These are phyloP conservation scores for Zasmidium angulare DNA, from an alignment of 2,329 filamentous ascomycete genomes.

Conservation along the genomic window DNA sequence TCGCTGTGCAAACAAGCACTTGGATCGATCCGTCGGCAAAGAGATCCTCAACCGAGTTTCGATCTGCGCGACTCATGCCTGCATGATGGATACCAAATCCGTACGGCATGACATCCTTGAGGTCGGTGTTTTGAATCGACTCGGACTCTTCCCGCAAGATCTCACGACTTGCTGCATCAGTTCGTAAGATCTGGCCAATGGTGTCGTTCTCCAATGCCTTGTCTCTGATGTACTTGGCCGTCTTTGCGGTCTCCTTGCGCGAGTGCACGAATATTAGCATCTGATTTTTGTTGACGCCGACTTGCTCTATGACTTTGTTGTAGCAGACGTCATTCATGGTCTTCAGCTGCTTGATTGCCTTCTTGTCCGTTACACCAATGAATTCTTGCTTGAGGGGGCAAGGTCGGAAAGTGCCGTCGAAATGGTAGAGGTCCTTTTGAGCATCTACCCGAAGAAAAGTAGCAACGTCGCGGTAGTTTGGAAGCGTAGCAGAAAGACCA, in stretches of 20 bases:
- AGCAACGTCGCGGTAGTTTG: conserved; percentile 94
- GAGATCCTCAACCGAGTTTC: conserved; percentile 90
- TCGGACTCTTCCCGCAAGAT: conserved; percentile 83
- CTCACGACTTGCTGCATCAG: conserved; percentile 87
- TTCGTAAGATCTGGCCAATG: conserved; percentile 90
- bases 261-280: conserved; percentile 99
- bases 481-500: conserved; percentile 89
- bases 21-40: conserved; percentile 90
- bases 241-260: conserved; percentile 96
- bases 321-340: conserved; percentile 99
- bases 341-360: conserved; percentile 97
- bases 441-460: conserved; percentile 90
- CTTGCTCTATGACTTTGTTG: conserved; percentile 94
- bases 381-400: conserved; percentile 97
- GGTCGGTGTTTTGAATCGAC: conserved; percentile 76
- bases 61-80: conserved; percentile 93
- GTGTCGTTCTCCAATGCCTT: conserved; percentile 97
- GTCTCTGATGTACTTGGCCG: conserved; percentile 91
- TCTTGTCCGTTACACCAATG: conserved; percentile 94
- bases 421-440: conserved; percentile 87
- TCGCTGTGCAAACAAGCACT: conserved; percentile 94
- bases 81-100: conserved; percentile 98
- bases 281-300: conserved; percentile 88
- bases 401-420: conserved; percentile 89
- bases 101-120: conserved; percentile 93